Evolutionary conservation across 2,329 filamentous ascomycete genomes (phyloP), one percentile per base, ranked within the genome.

Genomic region (Dactylellina cionopaga): DNA sequence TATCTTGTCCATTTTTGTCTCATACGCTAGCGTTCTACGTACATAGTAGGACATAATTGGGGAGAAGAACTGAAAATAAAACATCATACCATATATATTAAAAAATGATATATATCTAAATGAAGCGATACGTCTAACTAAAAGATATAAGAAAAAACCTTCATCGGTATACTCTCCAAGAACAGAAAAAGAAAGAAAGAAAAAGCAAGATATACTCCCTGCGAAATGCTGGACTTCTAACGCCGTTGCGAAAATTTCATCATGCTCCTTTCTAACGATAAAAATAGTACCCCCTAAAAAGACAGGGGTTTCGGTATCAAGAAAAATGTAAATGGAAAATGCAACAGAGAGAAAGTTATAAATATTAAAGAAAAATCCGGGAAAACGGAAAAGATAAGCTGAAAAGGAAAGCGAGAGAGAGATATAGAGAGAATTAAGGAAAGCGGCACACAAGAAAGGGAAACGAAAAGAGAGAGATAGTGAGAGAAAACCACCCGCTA

Each of bases 401-500:
- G n/a, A 11, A n/a, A 47, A 7, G 19, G 22, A 29, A 9, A 47
- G 13, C 15, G 17, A 55, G 7, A 25, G 33, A 41, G 25, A 25
- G 3, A 51, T 46, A 46, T 22, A 19, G 5, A 7, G 24, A 22
- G 10, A 46, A 24, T 10, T 11, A 46, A 22, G 6, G 13, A 35
- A 35, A 35, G 31, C 13, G 31, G 13, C 13, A 35, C 6, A 35
- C 6, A 35, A 13, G 31, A 13, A 35, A 35, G 31, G 13, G 31
- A 13, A 13, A 35, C 6, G 31, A 13, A 13, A 35, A 35, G 31
- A 6, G 31, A 35, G 13, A 13, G 31, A 13, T 35, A 54, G 3
- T 22, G 15, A 54, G n/a, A 39, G 25, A 51, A 22, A 52, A 24
- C 46, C 49, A 55, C 49, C 43, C 66, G 66, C 66, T 71, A 71